Evolutionary conservation across 352 stramenopile species (phyloP).

Genomic region (Phytophthora citricola): DNA sequence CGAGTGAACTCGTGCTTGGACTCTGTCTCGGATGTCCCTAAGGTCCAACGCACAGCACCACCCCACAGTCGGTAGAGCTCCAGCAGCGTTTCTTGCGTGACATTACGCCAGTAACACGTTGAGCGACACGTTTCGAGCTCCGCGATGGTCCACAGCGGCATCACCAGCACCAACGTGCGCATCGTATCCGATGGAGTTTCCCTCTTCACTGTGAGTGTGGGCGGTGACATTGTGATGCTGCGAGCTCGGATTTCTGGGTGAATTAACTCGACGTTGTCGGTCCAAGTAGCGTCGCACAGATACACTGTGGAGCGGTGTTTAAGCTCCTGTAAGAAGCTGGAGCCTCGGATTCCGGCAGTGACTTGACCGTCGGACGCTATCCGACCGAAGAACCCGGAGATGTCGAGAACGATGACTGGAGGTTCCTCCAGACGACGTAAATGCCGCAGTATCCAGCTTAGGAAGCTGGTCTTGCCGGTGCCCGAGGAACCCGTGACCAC

Average conservation of each 20-base stretch:
- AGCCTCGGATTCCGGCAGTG: slow-evolving; percentile 21
- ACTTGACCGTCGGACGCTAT: slow-evolving; percentile 33
- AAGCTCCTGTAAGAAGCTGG: slow-evolving; percentile 39
- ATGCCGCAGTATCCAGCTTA: slow-evolving; percentile 43
- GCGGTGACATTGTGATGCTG: slow-evolving; percentile 31
- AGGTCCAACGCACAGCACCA: slow-evolving; percentile 34
- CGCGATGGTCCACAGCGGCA: slow-evolving; percentile 45
- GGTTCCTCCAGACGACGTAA: slow-evolving; percentile 17
- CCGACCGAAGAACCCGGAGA: slow-evolving; percentile 39
- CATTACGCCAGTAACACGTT: slow-evolving; percentile 30
- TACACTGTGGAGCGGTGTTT: slow-evolving; percentile 35
- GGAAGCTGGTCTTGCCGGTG: slow-evolving; percentile 49
- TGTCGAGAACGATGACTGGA: slow-evolving; percentile 40
- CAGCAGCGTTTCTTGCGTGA: slow-evolving; percentile 29
- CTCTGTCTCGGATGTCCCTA: slow-evolving; percentile 27
- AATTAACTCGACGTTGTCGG: background rate
- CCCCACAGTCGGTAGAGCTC: slow-evolving; percentile 46
- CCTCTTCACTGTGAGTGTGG: slow-evolving; percentile 4
- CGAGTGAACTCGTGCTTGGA: slow-evolving; percentile 31
- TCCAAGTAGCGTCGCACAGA: slow-evolving; percentile 35
- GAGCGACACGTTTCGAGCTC: slow-evolving; percentile 46
- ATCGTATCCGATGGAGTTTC: slow-evolving; percentile 5
- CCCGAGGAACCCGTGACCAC: slow-evolving; percentile 45
- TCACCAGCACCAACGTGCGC: slow-evolving; percentile 34
- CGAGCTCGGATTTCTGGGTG: slow-evolving; percentile 24